These are phyloP conservation scores for Spinacia oleracea DNA, from an alignment of 179 eudicot genomes.

Conservation along the genomic window DNA sequence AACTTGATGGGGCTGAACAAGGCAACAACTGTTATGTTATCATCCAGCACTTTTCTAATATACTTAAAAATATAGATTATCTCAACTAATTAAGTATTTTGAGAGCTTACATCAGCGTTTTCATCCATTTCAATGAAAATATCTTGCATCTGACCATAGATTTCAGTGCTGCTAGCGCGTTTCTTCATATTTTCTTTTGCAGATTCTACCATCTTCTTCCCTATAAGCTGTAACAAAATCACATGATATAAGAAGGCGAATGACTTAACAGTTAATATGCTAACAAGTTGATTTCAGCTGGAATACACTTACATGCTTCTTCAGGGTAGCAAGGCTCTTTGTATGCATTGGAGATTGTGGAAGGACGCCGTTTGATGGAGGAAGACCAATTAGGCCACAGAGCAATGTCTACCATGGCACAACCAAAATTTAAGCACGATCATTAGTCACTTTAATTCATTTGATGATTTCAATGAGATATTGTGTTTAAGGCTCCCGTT, in stretches of 20 bases:
- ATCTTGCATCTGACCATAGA: conserved; percentile 66
- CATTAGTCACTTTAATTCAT: not conserved
- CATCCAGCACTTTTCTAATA: too few relatives aligned
- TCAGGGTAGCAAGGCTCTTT: conserved; percentile 59
- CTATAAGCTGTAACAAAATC: conserved; percentile 42
- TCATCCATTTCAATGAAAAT: conserved; percentile 71
- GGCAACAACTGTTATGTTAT: not conserved
- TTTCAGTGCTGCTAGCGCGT: conserved; percentile 54
- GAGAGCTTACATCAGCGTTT: conserved; percentile 50
- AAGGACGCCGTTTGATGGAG: conserved; percentile 69
- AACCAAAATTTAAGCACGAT: not conserved
- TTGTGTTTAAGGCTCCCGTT: too few relatives aligned
- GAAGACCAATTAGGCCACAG: conserved; percentile 63
- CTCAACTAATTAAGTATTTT: not conserved
- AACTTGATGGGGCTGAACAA: conserved; percentile 43
- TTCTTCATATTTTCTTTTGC: conserved; percentile 60
- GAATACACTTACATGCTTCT: conserved; percentile 43
- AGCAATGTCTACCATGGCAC: conserved; percentile 42
- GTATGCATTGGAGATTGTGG: conserved; percentile 75
- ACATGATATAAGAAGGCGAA: conserved; percentile 10
- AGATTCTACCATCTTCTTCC: conserved; percentile 62
- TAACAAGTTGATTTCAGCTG: not conserved
- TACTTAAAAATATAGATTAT: not conserved
- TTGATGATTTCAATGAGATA: not conserved
- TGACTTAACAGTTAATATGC: not conserved